Percentiles rank a stretch among this genome's conserved stretches.
Evolutionary conservation across 1,139 yeast genomes (phyloP).

Genomic region (Geotrichum phurueaensis): DNA sequence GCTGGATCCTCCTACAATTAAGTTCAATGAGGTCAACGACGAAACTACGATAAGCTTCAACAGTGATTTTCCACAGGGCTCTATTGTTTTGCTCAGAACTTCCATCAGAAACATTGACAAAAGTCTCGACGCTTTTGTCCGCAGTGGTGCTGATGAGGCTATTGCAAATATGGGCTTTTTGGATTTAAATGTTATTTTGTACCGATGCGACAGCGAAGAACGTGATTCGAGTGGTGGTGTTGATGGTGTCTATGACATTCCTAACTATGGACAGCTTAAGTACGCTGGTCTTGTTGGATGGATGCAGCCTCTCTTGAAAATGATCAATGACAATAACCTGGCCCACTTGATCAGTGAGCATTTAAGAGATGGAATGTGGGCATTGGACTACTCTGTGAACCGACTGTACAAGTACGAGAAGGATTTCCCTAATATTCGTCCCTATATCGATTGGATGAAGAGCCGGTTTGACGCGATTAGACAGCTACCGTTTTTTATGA

Average conservation of each 20-base stretch:
- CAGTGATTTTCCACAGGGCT: constrained; percentile 72
- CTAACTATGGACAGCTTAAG: constrained; percentile 63
- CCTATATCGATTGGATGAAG: constrained; percentile 63
- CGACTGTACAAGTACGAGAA: constrained; percentile 55
- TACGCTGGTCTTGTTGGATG: constrained; percentile 95
- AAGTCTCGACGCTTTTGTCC: constrained; percentile 56
- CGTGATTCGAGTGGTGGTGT: constrained; percentile 67
- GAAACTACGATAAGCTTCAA: constrained; percentile 51
- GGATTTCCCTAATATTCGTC: constrained; percentile 43
- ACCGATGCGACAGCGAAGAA: constrained; percentile 82
- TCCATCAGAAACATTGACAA: constrained; percentile 51
- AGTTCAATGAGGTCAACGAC: constrained; percentile 38
- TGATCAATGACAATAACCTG: constrained; percentile 65
- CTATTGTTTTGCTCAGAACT: constrained; percentile 79
- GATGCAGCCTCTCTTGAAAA: constrained; percentile 60
- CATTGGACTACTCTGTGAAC: constrained; percentile 65
- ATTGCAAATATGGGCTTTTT: constrained; percentile 53
- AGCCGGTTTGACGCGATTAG: constrained; percentile 61
- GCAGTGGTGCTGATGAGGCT: constrained; percentile 71
- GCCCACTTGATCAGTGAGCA: constrained; percentile 82
- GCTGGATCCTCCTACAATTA: constrained; percentile 47
- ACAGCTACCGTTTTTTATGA: constrained; percentile 65
- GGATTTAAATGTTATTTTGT: constrained; percentile 71
- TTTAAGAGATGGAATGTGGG: constrained; percentile 82
- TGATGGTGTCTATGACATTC: constrained; percentile 69